Base-by-base conservation (phyloP, 1,284 basidiomycete genomes). In the Grifola frondosa region DNA sequence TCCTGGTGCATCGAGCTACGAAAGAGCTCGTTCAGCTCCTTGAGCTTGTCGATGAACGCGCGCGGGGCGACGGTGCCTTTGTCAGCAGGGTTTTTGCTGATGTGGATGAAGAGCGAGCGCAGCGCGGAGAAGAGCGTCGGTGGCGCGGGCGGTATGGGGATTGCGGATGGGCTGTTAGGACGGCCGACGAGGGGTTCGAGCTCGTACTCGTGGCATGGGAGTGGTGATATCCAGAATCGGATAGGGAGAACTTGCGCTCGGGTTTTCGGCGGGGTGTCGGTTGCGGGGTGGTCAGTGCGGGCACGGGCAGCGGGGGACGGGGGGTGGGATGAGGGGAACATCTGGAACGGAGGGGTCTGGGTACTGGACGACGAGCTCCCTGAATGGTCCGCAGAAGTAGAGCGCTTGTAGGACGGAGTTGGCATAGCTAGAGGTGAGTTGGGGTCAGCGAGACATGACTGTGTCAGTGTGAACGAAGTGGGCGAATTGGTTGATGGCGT, bases 361-460 rank as follows among this genome's bases (percentile, higher is more conserved):
- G 47, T 81, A 75, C 37, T 82, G 75, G 36, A 81, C 73, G 49
- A 92, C 69, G 45, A 89, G 84, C 31, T 88, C 79, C 29, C 89
- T 76, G 60, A 93, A 91, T 1, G 89, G 88, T n/a, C 74, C 66
- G 54, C 88, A 91, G 54, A 87, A 88, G 68, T 97, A 99, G 42
- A 99, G 81, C 0, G 96, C 88, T 66, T 99, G 96, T 9, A 99
- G 78, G 21, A 99, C 91, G 13, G 96, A 98, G 69, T 98, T 99
- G 71, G 90, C 94, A 67, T 99, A 99, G 70, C 91, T 93, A n/a
- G n/a, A n/a, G n/a, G n/a, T n/a, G n/a, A n/a, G n/a, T n/a, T n/a
- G n/a, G n/a, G n/a, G n/a, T n/a, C n/a, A n/a, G n/a, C n/a, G n/a
- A n/a, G n/a, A n/a, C n/a, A n/a, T n/a, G n/a, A n/a, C n/a, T n/a